A percentile compares a stretch with the other conserved stretches of the same genome.
These are phyloP conservation scores for Cryptococcus depauperatus DNA, from an alignment of 1,284 basidiomycete genomes.

Conservation along the genomic window DNA sequence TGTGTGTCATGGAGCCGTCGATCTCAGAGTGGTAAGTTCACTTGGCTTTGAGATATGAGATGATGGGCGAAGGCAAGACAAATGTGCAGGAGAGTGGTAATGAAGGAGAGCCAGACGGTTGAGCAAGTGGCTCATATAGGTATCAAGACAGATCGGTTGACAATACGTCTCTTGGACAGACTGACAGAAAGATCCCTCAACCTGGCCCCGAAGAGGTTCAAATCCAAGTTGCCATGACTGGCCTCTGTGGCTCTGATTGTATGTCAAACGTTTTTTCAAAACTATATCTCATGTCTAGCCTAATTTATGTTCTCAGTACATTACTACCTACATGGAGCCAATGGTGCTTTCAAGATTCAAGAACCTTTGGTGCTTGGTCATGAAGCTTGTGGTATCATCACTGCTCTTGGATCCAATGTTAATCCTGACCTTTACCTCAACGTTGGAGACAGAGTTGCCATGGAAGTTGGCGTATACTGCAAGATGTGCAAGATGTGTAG, in stretches of 20 bases:
- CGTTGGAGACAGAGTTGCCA: constrained; percentile 82
- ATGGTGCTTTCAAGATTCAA: constrained; percentile 81
- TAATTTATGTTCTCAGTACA: constrained; percentile 59
- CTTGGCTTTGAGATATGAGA: background rate
- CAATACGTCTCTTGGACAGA: too few relatives aligned
- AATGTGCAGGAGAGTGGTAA: background rate
- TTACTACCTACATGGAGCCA: constrained; percentile 79
- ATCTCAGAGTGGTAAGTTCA: constrained; percentile 46
- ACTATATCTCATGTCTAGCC: background rate
- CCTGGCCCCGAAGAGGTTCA: constrained; percentile 42
- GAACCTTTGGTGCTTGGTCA: constrained; percentile 82
- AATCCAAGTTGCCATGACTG: constrained; percentile 61
- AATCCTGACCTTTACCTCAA: constrained; percentile 47
- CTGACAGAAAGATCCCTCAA: constrained; percentile 41
- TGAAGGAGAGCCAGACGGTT: background rate
- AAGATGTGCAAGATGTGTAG: constrained; percentile 50
- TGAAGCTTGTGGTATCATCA: constrained; percentile 69
- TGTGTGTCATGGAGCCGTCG: constrained; percentile 47
- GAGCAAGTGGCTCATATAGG: too few relatives aligned
- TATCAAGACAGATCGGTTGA: too few relatives aligned
- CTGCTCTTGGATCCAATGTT: constrained; percentile 28
- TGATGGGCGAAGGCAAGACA: background rate
- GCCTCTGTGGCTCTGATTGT: constrained; percentile 87
- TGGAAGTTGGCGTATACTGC: constrained; percentile 88
- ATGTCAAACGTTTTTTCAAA: constrained; percentile 34